These are phyloP conservation scores for Trichoderma gamsii DNA, from an alignment of 495 filamentous ascomycete genomes.

Conservation along the genomic window DNA sequence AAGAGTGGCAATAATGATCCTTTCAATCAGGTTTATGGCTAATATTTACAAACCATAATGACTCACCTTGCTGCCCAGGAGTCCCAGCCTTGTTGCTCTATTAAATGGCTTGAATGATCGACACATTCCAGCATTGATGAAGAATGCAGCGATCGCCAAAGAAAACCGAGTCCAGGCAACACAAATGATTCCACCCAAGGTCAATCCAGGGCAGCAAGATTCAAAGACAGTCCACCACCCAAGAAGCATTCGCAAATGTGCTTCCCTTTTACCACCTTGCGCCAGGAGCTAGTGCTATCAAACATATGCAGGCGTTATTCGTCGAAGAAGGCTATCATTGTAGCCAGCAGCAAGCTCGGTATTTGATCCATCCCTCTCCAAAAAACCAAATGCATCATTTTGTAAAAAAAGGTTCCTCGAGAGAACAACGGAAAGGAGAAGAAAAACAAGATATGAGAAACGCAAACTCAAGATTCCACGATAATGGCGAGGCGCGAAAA, in stretches of 20 bases:
- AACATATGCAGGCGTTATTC: constrained; percentile 14
- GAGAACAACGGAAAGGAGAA: neutral
- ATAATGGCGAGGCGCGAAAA: neutral
- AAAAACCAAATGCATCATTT: constrained; percentile 13
- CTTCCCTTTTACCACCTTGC: constrained; percentile 11
- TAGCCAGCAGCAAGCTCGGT: constrained; percentile 11
- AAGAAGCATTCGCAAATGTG: neutral
- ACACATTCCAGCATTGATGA: constrained; percentile 13
- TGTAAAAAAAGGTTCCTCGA: neutral
- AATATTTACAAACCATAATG: constrained; percentile 19
- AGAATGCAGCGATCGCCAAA: constrained; percentile 16
- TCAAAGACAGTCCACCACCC: constrained; percentile 13
- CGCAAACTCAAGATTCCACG: neutral
- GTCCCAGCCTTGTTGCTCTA: constrained; percentile 28
- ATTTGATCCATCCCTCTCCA: constrained; percentile 1
- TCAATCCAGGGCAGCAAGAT: constrained; percentile 33
- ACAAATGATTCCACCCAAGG: constrained; percentile 26
- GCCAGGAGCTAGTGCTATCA: constrained; percentile 12
- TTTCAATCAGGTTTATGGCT: constrained; percentile 3
- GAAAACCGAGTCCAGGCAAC: constrained; percentile 25
- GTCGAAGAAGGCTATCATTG: constrained; percentile 6
- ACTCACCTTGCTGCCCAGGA: constrained; percentile 48
- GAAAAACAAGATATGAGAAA: neutral
- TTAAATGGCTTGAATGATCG: constrained; percentile 22
- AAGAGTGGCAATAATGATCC: constrained; percentile 31